These are phyloP conservation scores for Colletotrichum lini DNA, from an alignment of 2,329 filamentous ascomycete genomes.

Conservation along the genomic window DNA sequence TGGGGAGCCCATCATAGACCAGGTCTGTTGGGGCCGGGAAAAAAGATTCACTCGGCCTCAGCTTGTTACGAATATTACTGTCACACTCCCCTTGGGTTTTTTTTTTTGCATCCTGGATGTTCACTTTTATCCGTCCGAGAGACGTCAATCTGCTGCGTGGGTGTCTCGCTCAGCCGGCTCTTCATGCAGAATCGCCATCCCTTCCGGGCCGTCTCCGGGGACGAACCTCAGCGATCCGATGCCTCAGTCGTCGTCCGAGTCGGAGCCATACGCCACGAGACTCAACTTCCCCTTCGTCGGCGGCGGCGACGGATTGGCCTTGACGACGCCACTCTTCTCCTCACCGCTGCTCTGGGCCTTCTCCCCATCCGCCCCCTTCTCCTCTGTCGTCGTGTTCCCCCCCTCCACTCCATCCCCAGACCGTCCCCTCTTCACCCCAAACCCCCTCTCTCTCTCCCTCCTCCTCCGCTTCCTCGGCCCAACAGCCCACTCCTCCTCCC, in stretches of 20 bases:
- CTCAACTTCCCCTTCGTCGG: slow-evolving; percentile 52
- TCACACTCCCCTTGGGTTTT: slow-evolving; percentile 32
- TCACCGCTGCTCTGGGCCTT: slow-evolving; percentile 44
- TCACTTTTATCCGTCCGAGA: not conserved
- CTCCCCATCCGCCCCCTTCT: slow-evolving; percentile 54
- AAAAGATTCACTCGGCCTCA: slow-evolving; percentile 5
- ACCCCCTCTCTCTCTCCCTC: slow-evolving; percentile 54
- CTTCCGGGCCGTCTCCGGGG: not conserved
- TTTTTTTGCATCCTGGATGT: not conserved
- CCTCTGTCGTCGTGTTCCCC: slow-evolving; percentile 52
- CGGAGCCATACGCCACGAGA: slow-evolving; percentile 71
- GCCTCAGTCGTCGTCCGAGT: slow-evolving; percentile 58
- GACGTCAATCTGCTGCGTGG: not conserved
- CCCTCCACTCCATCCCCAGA: slow-evolving; percentile 45
- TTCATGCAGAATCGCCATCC: not conserved
- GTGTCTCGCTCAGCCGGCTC: not conserved
- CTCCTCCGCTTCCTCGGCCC: slow-evolving; percentile 58
- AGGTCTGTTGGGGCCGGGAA: slow-evolving; percentile 1
- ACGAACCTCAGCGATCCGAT: not conserved
- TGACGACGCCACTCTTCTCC: slow-evolving; percentile 25
- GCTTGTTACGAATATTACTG: slow-evolving; percentile 33
- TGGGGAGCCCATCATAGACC: slow-evolving; percentile 30
- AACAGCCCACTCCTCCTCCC: slow-evolving; percentile 51
- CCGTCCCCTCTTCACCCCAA: slow-evolving; percentile 48
- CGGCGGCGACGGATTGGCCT: slow-evolving; percentile 8